Conservation (phyloP, 805 yeast genomes). For the Ogataea ramenticola region DNA sequence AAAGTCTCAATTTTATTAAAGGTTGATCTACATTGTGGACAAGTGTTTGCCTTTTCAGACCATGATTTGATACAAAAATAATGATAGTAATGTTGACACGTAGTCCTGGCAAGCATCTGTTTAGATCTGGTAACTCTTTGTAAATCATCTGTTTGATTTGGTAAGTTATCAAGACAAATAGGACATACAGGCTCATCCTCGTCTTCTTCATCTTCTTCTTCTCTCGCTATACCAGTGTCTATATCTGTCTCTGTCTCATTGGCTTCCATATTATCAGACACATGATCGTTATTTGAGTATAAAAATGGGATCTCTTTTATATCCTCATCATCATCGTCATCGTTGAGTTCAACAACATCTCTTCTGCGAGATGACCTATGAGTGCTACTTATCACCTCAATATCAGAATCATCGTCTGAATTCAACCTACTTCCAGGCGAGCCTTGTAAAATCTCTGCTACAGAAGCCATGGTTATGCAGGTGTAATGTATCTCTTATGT, state of each 20-base stretch:
- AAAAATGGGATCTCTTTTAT: too few species aligned
- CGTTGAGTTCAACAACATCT: not conserved
- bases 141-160: constrained; percentile 6
- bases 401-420: not conserved
- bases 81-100: constrained; percentile 27
- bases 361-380: too few species aligned
- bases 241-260: not conserved
- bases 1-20: constrained; percentile 16
- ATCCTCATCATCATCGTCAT: not conserved
- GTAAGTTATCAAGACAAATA: constrained; percentile 24
- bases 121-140: constrained; percentile 16
- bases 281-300: too few species aligned
- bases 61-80: constrained; percentile 28
- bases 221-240: not conserved
- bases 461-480: not conserved
- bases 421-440: not conserved
- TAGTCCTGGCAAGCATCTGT: constrained; percentile 18
- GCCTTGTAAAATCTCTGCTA: not conserved
- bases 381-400: not conserved
- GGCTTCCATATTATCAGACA: not conserved
- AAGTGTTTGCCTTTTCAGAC: constrained; percentile 28
- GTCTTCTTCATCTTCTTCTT: not conserved
- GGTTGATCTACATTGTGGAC: constrained; percentile 27
- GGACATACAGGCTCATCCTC: constrained; percentile 19
- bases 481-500: not conserved